Base-by-base conservation (phyloP, 2,329 filamentous ascomycete species). In the Nothophaeocryptopus gaeumannii region DNA sequence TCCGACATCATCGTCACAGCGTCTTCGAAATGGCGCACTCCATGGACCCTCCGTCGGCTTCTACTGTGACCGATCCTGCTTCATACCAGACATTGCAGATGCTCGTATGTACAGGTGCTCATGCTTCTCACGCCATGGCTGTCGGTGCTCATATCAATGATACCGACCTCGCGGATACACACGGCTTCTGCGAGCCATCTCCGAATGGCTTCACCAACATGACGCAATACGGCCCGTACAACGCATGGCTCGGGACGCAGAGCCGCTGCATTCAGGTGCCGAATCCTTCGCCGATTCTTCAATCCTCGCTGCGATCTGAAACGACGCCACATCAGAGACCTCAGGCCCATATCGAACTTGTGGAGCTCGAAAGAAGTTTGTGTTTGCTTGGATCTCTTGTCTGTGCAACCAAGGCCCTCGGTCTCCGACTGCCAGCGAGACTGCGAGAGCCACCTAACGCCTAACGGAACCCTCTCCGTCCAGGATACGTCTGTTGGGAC, bases 311-410 rank as follows among this genome's bases (percentile, higher is more conserved):
- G 9, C 11, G 11, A n/a, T 15, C 38, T 40, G 15, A 11, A 26
- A 26, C 20, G 20, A 26, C 20, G 20, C 20, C 20, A 26, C 20
- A 26, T 31, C 26, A 41, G 26, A 14, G 12, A 30, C 26, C 16
- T 31, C 14, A n/a, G 26, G 8, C 26, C n/a, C 20, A 30, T 41
- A 30, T 30, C 14, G 30, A 26, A 14, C 16, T 14, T 39, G 35
- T 46, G 44, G 45, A 47, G 36, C 45, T 29, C 36, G 26, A 32
- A 13, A n/a, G 31, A 47, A 47, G 45, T 36, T 47, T 47, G 31
- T 39, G 2, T 15, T 32, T 39, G 36, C 36, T 47, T 40, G 29
- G 13, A 12, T 14, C 13, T 20, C 37, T 47, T 39, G 45, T 15
- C 5, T 30, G 14, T 32, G 43, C 37, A 39, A 13, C 34, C 30